A percentile compares a stretch with the other conserved stretches of the same genome.
Conservation (phyloP, 805 yeast genomes). For the Ogataea minuta region DNA sequence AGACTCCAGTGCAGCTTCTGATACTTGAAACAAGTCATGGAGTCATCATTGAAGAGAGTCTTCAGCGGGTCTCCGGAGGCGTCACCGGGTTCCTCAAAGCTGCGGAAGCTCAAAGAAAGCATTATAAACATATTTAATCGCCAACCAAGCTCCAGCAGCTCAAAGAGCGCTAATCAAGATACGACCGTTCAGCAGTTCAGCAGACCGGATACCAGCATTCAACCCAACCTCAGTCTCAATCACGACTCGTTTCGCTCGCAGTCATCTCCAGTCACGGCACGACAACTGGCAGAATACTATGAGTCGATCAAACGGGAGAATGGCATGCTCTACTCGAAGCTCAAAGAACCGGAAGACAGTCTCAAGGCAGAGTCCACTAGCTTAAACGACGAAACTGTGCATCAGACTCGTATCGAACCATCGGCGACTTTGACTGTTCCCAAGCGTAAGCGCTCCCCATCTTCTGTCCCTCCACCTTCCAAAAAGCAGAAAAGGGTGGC, state of each 20-base stretch:
- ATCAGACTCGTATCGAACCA: neutral
- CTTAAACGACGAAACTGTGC: slow-evolving; percentile 7
- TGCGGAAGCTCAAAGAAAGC: slow-evolving; percentile 15
- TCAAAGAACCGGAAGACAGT: slow-evolving; percentile 13
- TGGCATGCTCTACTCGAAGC: slow-evolving; percentile 16
- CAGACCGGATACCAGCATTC: slow-evolving; percentile 1
- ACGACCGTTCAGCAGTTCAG: neutral
- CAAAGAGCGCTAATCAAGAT: neutral
- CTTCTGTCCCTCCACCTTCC: neutral
- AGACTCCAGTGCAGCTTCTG: neutral
- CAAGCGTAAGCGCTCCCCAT: slow-evolving; percentile 6
- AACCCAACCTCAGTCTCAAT: slow-evolving; percentile 3
- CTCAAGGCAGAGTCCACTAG: slow-evolving; percentile 17
- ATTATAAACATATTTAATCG: slow-evolving; percentile 14
- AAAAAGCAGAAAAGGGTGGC: slow-evolving; percentile 1
- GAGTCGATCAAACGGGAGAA: slow-evolving; percentile 27
- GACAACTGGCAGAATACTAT: slow-evolving; percentile 29
- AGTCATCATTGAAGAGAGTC: slow-evolving; percentile 15
- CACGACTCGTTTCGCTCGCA: slow-evolving; percentile 11
- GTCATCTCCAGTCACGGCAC: slow-evolving; percentile 25
- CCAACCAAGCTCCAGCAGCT: neutral
- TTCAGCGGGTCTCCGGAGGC: slow-evolving; percentile 13
- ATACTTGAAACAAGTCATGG: slow-evolving; percentile 12
- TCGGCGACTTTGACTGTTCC: neutral
- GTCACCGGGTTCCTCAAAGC: slow-evolving; percentile 16